Evolutionary conservation across 768 basidiomycete species (phyloP).

Genomic region (Leucocoprinus leucothites): DNA sequence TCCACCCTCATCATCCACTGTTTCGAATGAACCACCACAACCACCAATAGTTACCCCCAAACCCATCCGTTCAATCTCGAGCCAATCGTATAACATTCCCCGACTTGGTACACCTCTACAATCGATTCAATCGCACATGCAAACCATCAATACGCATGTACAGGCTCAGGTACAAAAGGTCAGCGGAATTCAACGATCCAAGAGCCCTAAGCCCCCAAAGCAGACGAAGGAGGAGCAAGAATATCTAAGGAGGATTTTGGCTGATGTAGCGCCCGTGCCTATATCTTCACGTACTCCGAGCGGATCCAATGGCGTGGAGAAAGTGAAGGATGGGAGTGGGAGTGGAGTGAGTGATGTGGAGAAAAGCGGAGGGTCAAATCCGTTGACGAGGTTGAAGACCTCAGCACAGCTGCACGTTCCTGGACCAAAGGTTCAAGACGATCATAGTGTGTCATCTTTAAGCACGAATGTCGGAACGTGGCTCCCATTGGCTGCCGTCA

Average conservation of each 20-base stretch:
- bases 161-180: not conserved
- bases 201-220: slow-evolving; percentile 51
- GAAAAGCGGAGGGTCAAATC: slow-evolving; percentile 19
- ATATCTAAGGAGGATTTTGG: slow-evolving; percentile 67
- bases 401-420: slow-evolving; percentile 1
- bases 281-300: slow-evolving; percentile 31
- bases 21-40: not conserved
- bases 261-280: slow-evolving; percentile 46
- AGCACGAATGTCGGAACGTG: slow-evolving; percentile 23
- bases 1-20: slow-evolving; percentile 3
- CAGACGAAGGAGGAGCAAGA: slow-evolving; percentile 54
- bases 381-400: slow-evolving; percentile 9
- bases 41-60: not conserved
- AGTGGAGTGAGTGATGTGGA: not conserved
- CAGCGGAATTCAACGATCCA: slow-evolving; percentile 28
- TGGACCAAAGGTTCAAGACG: not conserved
- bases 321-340: slow-evolving; percentile 15
- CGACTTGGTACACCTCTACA: slow-evolving; percentile 9
- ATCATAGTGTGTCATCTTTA: slow-evolving; percentile 8
- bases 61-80: not conserved
- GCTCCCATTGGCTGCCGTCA: slow-evolving; percentile 38
- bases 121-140: slow-evolving; percentile 4
- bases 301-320: not conserved
- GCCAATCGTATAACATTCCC: not conserved
- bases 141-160: slow-evolving; percentile 16